Evolutionary conservation across 73 alveolate genomes (phyloP).

Genomic region (Strombidium stylifer): DNA sequence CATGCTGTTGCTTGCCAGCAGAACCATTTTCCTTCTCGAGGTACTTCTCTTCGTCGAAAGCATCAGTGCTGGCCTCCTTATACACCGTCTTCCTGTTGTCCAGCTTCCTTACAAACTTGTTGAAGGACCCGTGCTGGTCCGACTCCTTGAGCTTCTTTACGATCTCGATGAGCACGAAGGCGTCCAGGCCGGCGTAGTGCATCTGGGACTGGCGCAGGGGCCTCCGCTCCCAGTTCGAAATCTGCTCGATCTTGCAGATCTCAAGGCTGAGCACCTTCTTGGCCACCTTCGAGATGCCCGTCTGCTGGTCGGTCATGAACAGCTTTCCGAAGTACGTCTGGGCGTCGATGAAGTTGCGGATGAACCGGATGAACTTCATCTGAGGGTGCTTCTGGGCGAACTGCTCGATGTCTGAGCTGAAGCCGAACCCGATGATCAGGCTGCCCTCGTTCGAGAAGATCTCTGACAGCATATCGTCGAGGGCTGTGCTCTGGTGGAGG

Average conservation of each 20-base stretch:
- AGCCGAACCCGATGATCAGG: neutral
- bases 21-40: neutral
- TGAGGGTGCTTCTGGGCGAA: neutral
- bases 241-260: conserved; percentile 80
- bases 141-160: conserved; percentile 1
- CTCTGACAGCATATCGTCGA: neutral
- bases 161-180: conserved; percentile 50
- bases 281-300: conserved; percentile 66
- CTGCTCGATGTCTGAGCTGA: neutral
- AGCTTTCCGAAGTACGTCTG: conserved; percentile 45
- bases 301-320: conserved; percentile 43
- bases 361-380: neutral
- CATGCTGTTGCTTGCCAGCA: neutral
- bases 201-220: conserved; percentile 80
- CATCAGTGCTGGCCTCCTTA: conserved; percentile 1
- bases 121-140: neutral
- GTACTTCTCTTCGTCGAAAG: no score
- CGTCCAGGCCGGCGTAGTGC: conserved; percentile 91
- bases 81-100: conserved; percentile 1
- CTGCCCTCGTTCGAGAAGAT: neutral
- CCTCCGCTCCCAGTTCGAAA: conserved; percentile 86
- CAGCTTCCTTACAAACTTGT: neutral
- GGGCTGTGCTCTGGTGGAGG: neutral
- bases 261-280: conserved; percentile 56
- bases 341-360: conserved; percentile 12